These are phyloP conservation scores for Marasmius sp. DNA, from an alignment of 1,284 basidiomycete species.

Conservation along the genomic window DNA sequence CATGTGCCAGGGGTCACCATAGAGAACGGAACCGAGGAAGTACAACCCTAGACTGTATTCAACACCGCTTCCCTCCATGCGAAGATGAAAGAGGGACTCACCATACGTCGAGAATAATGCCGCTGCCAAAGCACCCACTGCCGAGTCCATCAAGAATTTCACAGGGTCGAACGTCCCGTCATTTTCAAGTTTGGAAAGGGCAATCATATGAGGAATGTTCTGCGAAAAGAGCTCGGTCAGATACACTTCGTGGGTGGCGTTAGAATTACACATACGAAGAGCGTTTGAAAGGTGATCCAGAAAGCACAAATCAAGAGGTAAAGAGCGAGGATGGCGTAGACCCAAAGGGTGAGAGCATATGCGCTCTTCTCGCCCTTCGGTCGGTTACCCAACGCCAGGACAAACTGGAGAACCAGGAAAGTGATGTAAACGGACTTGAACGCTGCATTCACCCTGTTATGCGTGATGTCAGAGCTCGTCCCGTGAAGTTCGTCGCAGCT, in stretches of 20 bases:
- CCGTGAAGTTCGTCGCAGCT: conserved; percentile 73
- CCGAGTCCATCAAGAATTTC: conserved; percentile 41
- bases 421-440: neutral
- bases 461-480: conserved; percentile 59
- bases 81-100: conserved; percentile 35
- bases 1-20: conserved; percentile 89
- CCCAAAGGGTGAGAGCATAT: conserved; percentile 71
- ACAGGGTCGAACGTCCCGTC: conserved; percentile 10
- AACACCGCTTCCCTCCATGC: neutral
- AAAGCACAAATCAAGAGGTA: conserved; percentile 77
- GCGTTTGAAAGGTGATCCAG: conserved; percentile 67
- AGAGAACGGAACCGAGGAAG: conserved; percentile 73
- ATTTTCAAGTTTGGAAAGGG: conserved; percentile 44
- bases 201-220: conserved; percentile 20
- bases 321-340: conserved; percentile 1
- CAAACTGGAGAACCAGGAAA: conserved; percentile 42
- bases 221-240: neutral
- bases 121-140: conserved; percentile 72
- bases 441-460: conserved; percentile 35
- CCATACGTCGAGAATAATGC: conserved; percentile 62
- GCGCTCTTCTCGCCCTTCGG: conserved; percentile 81
- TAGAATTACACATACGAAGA: conserved; percentile 42
- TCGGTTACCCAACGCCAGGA: conserved; percentile 83
- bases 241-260: too few relatives aligned
- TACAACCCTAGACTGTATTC: conserved; percentile 49